These are phyloP conservation scores for Myriosclerotinia curreyana DNA, from an alignment of 2,329 filamentous ascomycete genomes.

Conservation along the genomic window DNA sequence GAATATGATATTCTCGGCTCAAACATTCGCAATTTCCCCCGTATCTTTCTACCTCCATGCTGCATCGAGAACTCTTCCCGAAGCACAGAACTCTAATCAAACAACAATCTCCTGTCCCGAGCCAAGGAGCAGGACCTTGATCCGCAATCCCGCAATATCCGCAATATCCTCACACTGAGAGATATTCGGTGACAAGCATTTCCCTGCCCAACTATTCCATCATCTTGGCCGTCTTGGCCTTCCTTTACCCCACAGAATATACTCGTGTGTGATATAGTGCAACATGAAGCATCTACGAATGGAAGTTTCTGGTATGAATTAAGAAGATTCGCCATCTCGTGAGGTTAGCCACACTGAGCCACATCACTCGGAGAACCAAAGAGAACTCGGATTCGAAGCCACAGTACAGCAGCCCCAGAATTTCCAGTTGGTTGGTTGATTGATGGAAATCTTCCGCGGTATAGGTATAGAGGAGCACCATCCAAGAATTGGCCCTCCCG, in stretches of 20 bases:
- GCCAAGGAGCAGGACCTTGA: not conserved
- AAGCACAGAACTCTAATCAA: conserved; percentile 3
- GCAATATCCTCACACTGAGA: not conserved
- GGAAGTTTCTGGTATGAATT: not conserved
- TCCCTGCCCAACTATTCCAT: not conserved
- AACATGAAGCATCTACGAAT: not conserved
- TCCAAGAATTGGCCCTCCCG: conserved; percentile 10
- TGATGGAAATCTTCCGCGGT: conserved; percentile 10
- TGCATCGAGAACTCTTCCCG: conserved; percentile 9
- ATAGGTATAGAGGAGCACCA: not conserved
- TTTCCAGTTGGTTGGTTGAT: not conserved
- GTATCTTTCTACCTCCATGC: conserved; percentile 10
- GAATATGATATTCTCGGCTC: conserved; percentile 12
- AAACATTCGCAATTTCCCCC: not conserved
- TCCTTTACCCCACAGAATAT: not conserved
- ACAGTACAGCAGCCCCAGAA: not conserved
- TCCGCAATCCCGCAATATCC: not conserved
- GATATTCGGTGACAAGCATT: not conserved
- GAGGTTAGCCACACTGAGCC: conserved; percentile 4
- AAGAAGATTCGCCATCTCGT: not conserved
- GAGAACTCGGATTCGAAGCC: conserved; percentile 6
- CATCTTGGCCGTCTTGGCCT: conserved; percentile 6
- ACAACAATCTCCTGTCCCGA: conserved; percentile 8
- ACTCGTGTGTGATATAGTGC: not conserved
- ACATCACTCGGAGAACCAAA: conserved; percentile 5